Percentiles rank a stretch among this genome's conserved stretches.
Conservation (phyloP, 2,329 filamentous ascomycete genomes). For the Leptographium procerum region DNA sequence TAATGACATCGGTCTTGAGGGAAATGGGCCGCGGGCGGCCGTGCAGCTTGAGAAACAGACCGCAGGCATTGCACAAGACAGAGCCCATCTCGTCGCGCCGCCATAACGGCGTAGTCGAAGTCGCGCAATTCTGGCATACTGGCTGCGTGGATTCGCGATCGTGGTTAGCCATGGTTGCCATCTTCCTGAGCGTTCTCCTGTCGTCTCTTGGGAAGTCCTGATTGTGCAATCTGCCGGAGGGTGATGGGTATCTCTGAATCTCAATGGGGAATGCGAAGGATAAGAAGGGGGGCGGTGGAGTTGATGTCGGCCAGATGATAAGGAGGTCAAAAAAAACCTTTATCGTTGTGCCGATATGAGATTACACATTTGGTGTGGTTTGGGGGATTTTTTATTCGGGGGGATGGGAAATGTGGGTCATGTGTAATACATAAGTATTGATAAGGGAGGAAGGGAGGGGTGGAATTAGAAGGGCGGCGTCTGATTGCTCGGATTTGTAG, state of each 20-base stretch:
- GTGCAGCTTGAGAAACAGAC: conserved; percentile 93
- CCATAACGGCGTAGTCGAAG: conserved; percentile 93
- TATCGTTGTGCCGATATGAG: conserved; percentile 14
- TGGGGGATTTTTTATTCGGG: conserved; percentile 9
- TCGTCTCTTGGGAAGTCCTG: not conserved
- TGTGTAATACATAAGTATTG: conserved; percentile 7
- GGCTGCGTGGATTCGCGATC: conserved; percentile 64
- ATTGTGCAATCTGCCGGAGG: not conserved
- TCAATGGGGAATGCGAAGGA: conserved; percentile 8
- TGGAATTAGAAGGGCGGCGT: not conserved
- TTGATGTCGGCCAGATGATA: conserved; percentile 13
- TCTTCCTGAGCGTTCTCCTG: conserved; percentile 8
- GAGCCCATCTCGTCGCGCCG: conserved; percentile 91
- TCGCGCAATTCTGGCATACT: conserved; percentile 91
- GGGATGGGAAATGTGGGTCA: conserved; percentile 7
- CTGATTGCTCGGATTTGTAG: not conserved
- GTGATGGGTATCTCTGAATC: conserved; percentile 1
- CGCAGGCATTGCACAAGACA: conserved; percentile 96
- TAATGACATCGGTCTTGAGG: conserved; percentile 98
- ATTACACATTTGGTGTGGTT: conserved; percentile 12
- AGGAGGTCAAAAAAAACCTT: conserved; percentile 14
- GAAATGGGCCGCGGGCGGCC: conserved; percentile 87
- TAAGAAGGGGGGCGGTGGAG: conserved; percentile 6
- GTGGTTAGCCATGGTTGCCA: conserved; percentile 43
- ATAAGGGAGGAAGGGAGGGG: conserved; percentile 8